These are phyloP conservation scores for Fusarium cyanostomum DNA, from an alignment of 2,329 filamentous ascomycete species.

Conservation along the genomic window DNA sequence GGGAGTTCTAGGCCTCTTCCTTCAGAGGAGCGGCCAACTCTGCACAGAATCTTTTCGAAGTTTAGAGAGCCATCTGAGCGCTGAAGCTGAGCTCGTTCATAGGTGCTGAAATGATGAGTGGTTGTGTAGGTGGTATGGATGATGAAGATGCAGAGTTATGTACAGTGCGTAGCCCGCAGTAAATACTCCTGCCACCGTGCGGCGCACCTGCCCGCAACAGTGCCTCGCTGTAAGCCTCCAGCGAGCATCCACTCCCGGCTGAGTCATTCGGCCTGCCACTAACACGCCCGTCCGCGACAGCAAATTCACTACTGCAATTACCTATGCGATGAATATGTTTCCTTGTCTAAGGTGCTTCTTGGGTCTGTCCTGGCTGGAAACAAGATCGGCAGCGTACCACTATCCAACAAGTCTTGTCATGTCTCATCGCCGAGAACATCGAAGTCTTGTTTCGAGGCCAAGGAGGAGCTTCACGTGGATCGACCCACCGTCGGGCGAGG, in stretches of 20 bases:
- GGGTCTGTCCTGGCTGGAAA: not conserved
- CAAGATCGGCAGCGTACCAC: not conserved
- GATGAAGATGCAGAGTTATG: too few relatives aligned
- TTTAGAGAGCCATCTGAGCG: slow-evolving; percentile 2
- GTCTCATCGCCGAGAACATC: slow-evolving; percentile 3
- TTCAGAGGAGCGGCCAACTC: not conserved
- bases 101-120: too few relatives aligned
- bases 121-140: too few relatives aligned
- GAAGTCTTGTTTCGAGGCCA: too few relatives aligned
- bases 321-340: not conserved
- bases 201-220: too few relatives aligned
- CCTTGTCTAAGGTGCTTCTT: not conserved
- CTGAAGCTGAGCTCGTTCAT: slow-evolving; percentile 6
- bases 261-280: slow-evolving; percentile 37
- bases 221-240: not conserved
- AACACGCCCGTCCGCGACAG: not conserved
- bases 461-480: slow-evolving; percentile 1
- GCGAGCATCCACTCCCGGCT: slow-evolving; percentile 2
- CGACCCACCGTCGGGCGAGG: not conserved
- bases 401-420: not conserved
- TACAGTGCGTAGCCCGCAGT: too few relatives aligned
- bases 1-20: not conserved
- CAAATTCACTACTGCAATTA: not conserved
- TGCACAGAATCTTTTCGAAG: slow-evolving; percentile 26
- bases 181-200: too few relatives aligned